These are phyloP conservation scores for Coelastrella sp. DNA, from an alignment of 139 green algal genomes.

Conservation along the genomic window DNA sequence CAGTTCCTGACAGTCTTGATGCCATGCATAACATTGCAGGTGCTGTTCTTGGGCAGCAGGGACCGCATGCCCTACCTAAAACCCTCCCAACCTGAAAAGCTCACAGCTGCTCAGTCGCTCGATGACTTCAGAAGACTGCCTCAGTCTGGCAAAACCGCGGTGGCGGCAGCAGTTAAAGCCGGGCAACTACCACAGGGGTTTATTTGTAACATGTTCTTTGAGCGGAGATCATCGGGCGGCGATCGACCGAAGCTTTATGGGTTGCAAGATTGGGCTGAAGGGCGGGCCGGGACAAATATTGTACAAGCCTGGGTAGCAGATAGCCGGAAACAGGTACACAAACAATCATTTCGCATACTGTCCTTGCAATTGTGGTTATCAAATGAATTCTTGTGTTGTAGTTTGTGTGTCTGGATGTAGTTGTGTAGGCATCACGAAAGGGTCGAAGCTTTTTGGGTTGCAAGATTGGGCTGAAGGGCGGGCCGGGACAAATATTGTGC, in stretches of 20 bases:
- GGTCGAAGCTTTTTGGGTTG: too few relatives aligned
- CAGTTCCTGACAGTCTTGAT: background rate
- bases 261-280: conserved; percentile 23
- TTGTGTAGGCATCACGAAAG: too few relatives aligned
- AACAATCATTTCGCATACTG: too few relatives aligned
- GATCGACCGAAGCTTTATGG: conserved; percentile 12
- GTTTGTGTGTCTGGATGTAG: too few relatives aligned
- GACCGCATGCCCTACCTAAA: background rate
- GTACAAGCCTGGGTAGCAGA: background rate
- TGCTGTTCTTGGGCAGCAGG: background rate
- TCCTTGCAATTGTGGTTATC: too few relatives aligned
- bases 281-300: background rate
- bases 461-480: conserved; percentile 18
- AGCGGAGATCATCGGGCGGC: background rate
- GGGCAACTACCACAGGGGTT: conserved; percentile 20
- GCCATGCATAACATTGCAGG: background rate
- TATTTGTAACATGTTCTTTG: conserved; percentile 33
- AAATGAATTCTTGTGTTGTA: too few relatives aligned
- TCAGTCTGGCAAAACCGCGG: background rate
- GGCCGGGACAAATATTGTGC: background rate
- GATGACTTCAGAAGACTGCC: background rate
- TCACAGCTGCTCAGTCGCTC: background rate
- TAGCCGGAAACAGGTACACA: background rate
- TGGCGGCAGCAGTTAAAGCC: background rate
- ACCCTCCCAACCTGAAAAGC: background rate